Percentiles rank a stretch among this genome's conserved stretches.
Conservation (phyloP, 2,329 filamentous ascomycete species). For the Beauveria scarabaeidicola region DNA sequence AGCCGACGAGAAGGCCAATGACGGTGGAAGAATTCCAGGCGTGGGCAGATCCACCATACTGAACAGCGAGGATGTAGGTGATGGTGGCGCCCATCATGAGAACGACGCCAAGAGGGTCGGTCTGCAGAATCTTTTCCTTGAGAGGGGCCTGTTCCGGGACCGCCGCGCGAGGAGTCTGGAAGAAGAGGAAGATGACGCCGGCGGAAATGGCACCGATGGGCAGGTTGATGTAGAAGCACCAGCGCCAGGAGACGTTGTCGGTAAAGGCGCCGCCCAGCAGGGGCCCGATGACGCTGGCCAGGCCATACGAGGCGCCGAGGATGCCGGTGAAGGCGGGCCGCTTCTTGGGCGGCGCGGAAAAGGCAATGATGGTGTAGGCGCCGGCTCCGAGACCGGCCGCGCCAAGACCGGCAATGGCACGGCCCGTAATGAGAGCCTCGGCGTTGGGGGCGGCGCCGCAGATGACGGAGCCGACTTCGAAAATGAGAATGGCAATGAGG, state of each 20-base stretch:
- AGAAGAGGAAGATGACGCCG: slow-evolving; percentile 25
- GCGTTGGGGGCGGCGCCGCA: slow-evolving; percentile 30
- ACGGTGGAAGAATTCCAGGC: slow-evolving; percentile 28
- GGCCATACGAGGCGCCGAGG: slow-evolving; percentile 18
- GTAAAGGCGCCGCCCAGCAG: slow-evolving; percentile 21
- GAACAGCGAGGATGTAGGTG: slow-evolving; percentile 32
- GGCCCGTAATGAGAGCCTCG: slow-evolving; percentile 35
- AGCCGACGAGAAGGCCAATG: slow-evolving; percentile 30
- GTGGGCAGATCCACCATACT: slow-evolving; percentile 33
- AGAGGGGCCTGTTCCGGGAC: slow-evolving; percentile 23
- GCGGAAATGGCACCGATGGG: slow-evolving; percentile 21
- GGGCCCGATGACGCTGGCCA: slow-evolving; percentile 20
- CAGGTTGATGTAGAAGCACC: slow-evolving; percentile 26
- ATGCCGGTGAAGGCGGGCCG: slow-evolving; percentile 19
- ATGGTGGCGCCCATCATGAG: slow-evolving; percentile 33
- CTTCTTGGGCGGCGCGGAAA: slow-evolving; percentile 18
- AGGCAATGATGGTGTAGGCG: slow-evolving; percentile 37
- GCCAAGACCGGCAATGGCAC: slow-evolving; percentile 34
- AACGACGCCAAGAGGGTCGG: slow-evolving; percentile 32
- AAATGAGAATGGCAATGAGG: slow-evolving; percentile 33
- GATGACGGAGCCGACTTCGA: slow-evolving; percentile 40
- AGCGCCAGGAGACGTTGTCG: slow-evolving; percentile 20
- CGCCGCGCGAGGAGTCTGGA: slow-evolving; percentile 28
- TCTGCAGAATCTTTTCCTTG: slow-evolving; percentile 32
- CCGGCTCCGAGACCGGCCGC: slow-evolving; percentile 37